Evolutionary conservation across 805 yeast genomes (phyloP), one percentile per base, ranked within the genome.

Genomic region (Ogataea wickerhamii): DNA sequence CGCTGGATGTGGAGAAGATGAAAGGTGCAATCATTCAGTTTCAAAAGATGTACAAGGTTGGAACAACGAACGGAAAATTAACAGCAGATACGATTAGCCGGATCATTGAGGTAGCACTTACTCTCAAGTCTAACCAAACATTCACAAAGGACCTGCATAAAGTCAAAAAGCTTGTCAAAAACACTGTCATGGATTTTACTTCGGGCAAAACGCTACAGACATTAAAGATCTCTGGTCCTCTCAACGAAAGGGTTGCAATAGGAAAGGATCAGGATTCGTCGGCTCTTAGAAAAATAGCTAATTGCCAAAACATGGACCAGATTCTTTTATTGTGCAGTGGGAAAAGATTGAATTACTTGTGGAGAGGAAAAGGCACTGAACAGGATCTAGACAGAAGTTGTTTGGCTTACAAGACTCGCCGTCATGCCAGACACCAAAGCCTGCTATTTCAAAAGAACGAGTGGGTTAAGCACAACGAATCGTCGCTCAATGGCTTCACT

Each of bases 1-100:
- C 95, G 0, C 80, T 84, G 53, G 91, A 85, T 44, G 79, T 78
- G 36, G 82, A 80, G 37, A 73, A 72, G 34, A 83, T 91, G 50
- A 72, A 78, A 61, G 58, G 71, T 2, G 75, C 87, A 5, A 72
- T 93, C 18, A 76, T 78, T 2, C 81, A 77, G 42, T 91, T 89
- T 57, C 97, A 93, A 58, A 85, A 78, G 53, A 47, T 51, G 6
- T 44, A 50, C 27, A 47, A 49, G 26, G 19, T 45, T n/a, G 40
- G 39, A 23, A 23, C 32, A 10, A 10, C 29, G 14, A 40, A 43
- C 4, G 53, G 49, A 7, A 47, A 47, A 27, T 34, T 55, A 8
- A 57, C 58, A 32, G 28, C 35, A 7, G 53, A 48, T 24, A 59
- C 64, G 1, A 32, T 59, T 4, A 16, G 45, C 7, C 47, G 37